Base-by-base conservation (phyloP, 83 land plant genomes). In the Larix sibirica region DNA sequence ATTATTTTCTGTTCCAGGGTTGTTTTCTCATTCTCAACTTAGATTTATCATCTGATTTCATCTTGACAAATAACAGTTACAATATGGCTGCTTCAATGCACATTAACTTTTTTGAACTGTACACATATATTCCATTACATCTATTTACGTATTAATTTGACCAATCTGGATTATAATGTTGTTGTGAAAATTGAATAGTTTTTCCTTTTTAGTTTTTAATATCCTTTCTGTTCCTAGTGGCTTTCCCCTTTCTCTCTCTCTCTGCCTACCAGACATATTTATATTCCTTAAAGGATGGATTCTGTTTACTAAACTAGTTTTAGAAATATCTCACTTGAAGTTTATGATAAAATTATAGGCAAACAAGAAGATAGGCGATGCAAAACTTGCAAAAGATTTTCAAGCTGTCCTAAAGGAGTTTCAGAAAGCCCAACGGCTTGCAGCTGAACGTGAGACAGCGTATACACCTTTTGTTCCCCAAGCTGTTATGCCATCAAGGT, bases 301-400 rank as follows among this genome's bases (percentile, higher is more conserved):
- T 42, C 26, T 21, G 54, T 42, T 20, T 42, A 42, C 24, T 8
- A 42, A 70, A n/a, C 9, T 20, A 42, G 56, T 42, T 42, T 24
- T 18, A 40, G 56, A 73, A 42, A 42, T 71, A 47, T 60, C 80
- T 79, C 65, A 79, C 40, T 31, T 31, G 33, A 79, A 79, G 16
- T 60, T 21, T 67, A 18, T 12, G 20, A 67, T 85, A 18, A 50
- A 31, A 71, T 62, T 59, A 38, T 50, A 95, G 97, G 89, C 94
- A 10, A 87, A 85, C 87, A 95, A 87, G 77, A 94, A 91, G 81
- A 80, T 93, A 56, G 84, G 91, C 62, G 94, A 95, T 93, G 97
- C 96, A 59, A 95, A 93, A 81, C 96, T 95, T 83, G 96, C 96
- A 69, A 95, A 93, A 83, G 96, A 95, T 82, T 95, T 93, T 82